phyloP scores from a whole-genome alignment of 108 stramenopile species.

The Nitzschia inconspicua region DNA sequence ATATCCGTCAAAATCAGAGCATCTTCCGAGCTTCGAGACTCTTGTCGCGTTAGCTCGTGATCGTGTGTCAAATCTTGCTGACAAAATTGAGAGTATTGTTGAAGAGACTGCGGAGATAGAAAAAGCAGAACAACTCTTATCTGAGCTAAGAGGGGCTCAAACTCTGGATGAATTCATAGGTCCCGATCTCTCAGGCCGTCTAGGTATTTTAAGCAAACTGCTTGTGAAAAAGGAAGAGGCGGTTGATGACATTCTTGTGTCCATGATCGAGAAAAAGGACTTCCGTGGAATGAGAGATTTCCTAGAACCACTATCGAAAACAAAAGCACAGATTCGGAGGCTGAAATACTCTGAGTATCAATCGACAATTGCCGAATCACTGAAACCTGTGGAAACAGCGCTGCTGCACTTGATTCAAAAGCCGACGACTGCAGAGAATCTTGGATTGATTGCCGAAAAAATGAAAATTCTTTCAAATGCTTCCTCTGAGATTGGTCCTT shows the following conservation, averaged over 20 bases:
- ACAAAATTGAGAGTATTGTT: conserved; percentile 27
- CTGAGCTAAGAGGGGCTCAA: conserved; percentile 22
- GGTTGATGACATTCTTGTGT: conserved; percentile 33
- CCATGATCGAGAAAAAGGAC: conserved; percentile 36
- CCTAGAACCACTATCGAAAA: conserved; percentile 30
- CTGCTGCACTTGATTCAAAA: too few species aligned
- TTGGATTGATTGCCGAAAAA: conserved; percentile 26
- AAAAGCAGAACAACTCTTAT: conserved; percentile 29
- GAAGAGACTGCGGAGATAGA: conserved; percentile 46
- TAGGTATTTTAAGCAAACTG: conserved; percentile 27
- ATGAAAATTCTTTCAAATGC: conserved; percentile 32
- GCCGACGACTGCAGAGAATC: too few species aligned
- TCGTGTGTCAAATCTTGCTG: conserved; percentile 25
- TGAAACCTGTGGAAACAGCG: too few species aligned
- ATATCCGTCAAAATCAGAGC: neutral
- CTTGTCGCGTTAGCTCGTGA: conserved; percentile 14
- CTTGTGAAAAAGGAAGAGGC: conserved; percentile 40
- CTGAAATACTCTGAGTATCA: conserved; percentile 27
- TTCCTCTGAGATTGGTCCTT: conserved; percentile 17
- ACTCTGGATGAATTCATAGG: conserved; percentile 34
- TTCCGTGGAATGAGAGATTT: conserved; percentile 41
- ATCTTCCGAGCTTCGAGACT: conserved; percentile 10
- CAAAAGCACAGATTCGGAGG: conserved; percentile 48
- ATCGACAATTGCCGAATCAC: conserved; percentile 18
- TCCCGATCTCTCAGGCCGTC: conserved; percentile 24